Percentiles rank a stretch among this genome's conserved stretches.
These are phyloP conservation scores for Leptographium flavum DNA, from an alignment of 2,329 filamentous ascomycete genomes.

Conservation along the genomic window DNA sequence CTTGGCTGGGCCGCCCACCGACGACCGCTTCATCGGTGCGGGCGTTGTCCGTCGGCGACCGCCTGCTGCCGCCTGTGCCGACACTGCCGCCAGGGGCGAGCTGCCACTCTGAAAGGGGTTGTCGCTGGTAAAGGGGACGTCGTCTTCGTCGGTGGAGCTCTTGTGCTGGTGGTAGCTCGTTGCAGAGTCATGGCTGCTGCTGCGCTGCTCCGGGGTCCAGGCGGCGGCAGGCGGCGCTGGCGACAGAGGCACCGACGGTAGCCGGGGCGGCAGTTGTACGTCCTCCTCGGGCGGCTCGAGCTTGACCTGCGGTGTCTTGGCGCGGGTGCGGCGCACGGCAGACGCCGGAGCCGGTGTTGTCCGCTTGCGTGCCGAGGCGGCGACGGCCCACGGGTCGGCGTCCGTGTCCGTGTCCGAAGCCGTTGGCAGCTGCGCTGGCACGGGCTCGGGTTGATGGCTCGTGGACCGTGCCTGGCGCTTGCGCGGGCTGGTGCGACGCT, in stretches of 20 bases:
- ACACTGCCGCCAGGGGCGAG: constrained; percentile 39
- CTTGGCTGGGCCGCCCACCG: not conserved
- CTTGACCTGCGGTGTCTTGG: constrained; percentile 40
- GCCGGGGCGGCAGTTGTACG: constrained; percentile 1
- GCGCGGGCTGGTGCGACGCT: constrained; percentile 30
- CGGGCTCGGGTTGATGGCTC: constrained; percentile 29
- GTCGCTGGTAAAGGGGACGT: constrained; percentile 56
- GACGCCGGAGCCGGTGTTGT: constrained; percentile 18
- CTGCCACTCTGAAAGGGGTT: constrained; percentile 89
- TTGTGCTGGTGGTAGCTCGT: constrained; percentile 33
- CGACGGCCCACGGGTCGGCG: constrained; percentile 26
- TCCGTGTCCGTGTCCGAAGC: constrained; percentile 35
- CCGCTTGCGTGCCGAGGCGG: constrained; percentile 11
- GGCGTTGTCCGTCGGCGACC: constrained; percentile 3
- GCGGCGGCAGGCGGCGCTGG: too few species aligned
- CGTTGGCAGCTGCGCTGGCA: constrained; percentile 21
- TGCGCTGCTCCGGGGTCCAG: constrained; percentile 34
- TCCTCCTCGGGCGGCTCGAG: constrained; percentile 36
- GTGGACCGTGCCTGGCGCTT: constrained; percentile 40
- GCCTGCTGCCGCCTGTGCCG: not conserved
- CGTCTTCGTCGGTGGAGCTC: constrained; percentile 18
- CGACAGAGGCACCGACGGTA: too few species aligned
- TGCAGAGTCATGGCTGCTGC: constrained; percentile 24
- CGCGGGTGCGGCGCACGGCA: constrained; percentile 36
- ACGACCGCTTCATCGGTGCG: not conserved